Base-by-base conservation (phyloP, 139 green algal genomes). In the Ettlia oleoabundans region DNA sequence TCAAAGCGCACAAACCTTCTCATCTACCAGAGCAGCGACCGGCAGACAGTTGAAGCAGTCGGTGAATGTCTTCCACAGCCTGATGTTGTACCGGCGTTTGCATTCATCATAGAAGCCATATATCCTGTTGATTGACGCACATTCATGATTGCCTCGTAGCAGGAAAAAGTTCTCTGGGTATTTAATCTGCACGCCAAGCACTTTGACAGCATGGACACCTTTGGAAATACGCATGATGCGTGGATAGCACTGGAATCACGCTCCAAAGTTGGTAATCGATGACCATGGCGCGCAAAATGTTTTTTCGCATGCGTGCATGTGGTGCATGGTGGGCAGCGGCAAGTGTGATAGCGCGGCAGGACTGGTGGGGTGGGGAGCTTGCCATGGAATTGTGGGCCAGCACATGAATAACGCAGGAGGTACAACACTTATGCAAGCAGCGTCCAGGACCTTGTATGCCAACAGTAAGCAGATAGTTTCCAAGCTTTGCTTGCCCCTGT, bases 111-210 rank as follows among this genome's bases (percentile, higher is more conserved):
- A 99, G 80, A 99, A 99, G 52, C 97, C 97, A 85, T 99, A 99
- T 75, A 99, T 99, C 53, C 97, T 90, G 84, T 98, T 99, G 87
- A 99, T 99, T 47, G 93, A 98, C 26, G 97, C 96, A 81, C 95
- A 98, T 86, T 98, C 95, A 82, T 98, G 95, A 87, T 99, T 99
- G 55, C 97, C 97, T 26, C 97, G 90, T 79, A 99, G 86, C 77
- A 99, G 86, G 88, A 99, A 99, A 80, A 99, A 99, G 90, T 99
- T 99, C 85, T 99, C 97, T 10, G 97, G 97, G 88, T 99, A 99
- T 86, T 99, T 99, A 83, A 97, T 95, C 93, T 98, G 90, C 84
- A 30, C 24, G 15, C n/a, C n/a, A n/a, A n/a, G n/a, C n/a, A n/a
- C n/a, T n/a, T n/a, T n/a, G n/a, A n/a, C n/a, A n/a, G n/a, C n/a